phyloP scores from a whole-genome alignment of 768 basidiomycete genomes.

The Suillus fuscotomentosus region DNA sequence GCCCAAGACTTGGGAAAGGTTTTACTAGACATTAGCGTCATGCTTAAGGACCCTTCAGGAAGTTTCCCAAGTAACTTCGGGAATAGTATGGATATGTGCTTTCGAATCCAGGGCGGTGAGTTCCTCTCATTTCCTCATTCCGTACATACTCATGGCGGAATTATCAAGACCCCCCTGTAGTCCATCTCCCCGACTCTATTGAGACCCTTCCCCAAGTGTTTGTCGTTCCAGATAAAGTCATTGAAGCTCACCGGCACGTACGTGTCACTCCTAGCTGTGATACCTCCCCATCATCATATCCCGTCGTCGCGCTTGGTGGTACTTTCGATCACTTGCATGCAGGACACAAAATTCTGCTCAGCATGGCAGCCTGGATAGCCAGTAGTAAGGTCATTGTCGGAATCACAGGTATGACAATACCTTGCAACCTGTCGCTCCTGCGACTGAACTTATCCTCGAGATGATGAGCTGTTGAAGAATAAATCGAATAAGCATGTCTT shows the following conservation, averaged over 20 bases:
- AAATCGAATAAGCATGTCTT: slow-evolving; percentile 72
- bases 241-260: slow-evolving; percentile 3
- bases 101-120: slow-evolving; percentile 46
- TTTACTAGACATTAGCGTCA: slow-evolving; percentile 75
- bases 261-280: background rate
- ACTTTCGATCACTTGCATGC: slow-evolving; percentile 98
- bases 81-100: slow-evolving; percentile 39
- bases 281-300: slow-evolving; percentile 33
- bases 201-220: slow-evolving; percentile 32
- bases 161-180: slow-evolving; percentile 12
- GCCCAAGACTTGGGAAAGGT: slow-evolving; percentile 67
- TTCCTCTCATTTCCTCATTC: slow-evolving; percentile 6
- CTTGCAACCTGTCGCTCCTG: slow-evolving; percentile 5
- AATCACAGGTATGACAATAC: slow-evolving; percentile 62
- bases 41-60: slow-evolving; percentile 59
- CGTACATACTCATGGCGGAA: slow-evolving; percentile 29
- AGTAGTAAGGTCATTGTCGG: slow-evolving; percentile 83
- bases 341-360: slow-evolving; percentile 95
- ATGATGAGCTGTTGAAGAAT: slow-evolving; percentile 64
- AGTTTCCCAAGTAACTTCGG: slow-evolving; percentile 37
- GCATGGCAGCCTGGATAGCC: slow-evolving; percentile 87
- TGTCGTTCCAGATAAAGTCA: slow-evolving; percentile 14
- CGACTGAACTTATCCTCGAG: slow-evolving; percentile 36
- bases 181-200: slow-evolving; percentile 43
- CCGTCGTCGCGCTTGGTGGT: slow-evolving; percentile 86